A percentile compares a stretch with the other conserved stretches of the same genome.
These are phyloP conservation scores for Microstroma glucosiphilum DNA, from an alignment of 1,284 basidiomycete genomes.

Conservation along the genomic window DNA sequence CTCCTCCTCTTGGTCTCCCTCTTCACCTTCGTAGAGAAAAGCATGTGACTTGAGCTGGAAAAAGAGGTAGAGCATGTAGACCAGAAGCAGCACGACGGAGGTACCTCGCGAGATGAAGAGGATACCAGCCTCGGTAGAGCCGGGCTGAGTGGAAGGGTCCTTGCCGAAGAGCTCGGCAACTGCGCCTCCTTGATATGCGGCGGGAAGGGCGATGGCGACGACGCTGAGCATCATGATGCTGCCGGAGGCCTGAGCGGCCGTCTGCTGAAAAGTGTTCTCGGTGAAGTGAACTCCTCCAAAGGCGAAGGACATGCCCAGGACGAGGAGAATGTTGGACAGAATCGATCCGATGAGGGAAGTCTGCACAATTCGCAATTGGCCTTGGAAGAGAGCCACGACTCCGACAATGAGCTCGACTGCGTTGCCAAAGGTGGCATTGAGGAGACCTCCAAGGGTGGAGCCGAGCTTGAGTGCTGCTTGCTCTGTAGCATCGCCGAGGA, in stretches of 20 bases:
- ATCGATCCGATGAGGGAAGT: constrained; percentile 46
- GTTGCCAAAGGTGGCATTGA: constrained; percentile 49
- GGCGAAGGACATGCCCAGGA: constrained; percentile 45
- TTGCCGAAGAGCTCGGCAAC: constrained; percentile 1
- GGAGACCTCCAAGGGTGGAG: constrained; percentile 44
- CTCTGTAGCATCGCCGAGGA: constrained; percentile 48
- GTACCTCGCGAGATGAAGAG: constrained; percentile 49
- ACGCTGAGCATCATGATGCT: constrained; percentile 76
- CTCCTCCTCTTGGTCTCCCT: constrained; percentile 33
- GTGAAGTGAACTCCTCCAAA: constrained; percentile 46
- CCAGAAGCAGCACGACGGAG: constrained; percentile 61
- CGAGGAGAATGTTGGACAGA: constrained; percentile 45
- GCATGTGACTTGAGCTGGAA: constrained; percentile 49
- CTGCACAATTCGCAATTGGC: constrained; percentile 47
- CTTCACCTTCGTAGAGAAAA: constrained; percentile 41
- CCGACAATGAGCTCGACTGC: constrained; percentile 50
- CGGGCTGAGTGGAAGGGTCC: neutral
- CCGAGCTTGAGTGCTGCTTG: constrained; percentile 43
- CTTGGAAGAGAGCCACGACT: constrained; percentile 63
- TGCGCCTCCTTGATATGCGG: constrained; percentile 63
- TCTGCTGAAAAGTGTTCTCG: constrained; percentile 47
- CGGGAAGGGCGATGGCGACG: constrained; percentile 85
- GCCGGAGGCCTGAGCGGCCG: constrained; percentile 45
- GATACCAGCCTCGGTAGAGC: constrained; percentile 21
- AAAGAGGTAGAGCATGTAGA: constrained; percentile 68